Conservation (phyloP, 139 green algal genomes). For the Volvox africanus region DNA sequence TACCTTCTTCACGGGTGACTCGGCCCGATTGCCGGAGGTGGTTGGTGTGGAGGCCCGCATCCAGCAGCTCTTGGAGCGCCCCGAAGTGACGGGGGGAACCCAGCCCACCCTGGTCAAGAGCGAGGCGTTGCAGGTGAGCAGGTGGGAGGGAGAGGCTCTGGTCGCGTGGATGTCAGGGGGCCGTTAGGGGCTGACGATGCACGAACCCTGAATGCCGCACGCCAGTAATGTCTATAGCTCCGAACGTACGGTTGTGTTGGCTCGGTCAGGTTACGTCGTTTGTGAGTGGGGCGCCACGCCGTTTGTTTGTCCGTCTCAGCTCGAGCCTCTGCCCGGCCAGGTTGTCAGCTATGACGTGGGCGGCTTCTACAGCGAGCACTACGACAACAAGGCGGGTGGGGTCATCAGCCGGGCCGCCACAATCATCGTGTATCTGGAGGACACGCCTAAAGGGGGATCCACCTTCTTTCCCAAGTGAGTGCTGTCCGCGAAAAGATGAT, state of each 20-base stretch:
- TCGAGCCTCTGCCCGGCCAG: not conserved
- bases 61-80: constrained; percentile 51
- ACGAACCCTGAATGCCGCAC: too few relatives aligned
- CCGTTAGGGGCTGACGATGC: too few relatives aligned
- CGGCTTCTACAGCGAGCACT: constrained; percentile 74
- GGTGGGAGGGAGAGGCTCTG: not conserved
- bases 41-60: constrained; percentile 62
- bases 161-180: too few relatives aligned
- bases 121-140: constrained; percentile 64
- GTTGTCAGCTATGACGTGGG: constrained; percentile 57
- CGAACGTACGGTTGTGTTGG: too few relatives aligned
- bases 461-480: constrained; percentile 62
- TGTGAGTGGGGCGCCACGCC: too few relatives aligned
- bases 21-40: constrained; percentile 50
- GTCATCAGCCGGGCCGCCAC: constrained; percentile 69
- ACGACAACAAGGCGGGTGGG: constrained; percentile 78
- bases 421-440: constrained; percentile 78
- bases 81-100: constrained; percentile 44
- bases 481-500: too few relatives aligned
- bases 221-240: too few relatives aligned
- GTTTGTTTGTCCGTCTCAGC: too few relatives aligned
- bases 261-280: too few relatives aligned
- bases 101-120: constrained; percentile 51
- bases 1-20: constrained; percentile 74
- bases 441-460: constrained; percentile 45